Conservation (phyloP, 2,329 filamentous ascomycete genomes). For the Arthrobotrys sphaeroides region DNA sequence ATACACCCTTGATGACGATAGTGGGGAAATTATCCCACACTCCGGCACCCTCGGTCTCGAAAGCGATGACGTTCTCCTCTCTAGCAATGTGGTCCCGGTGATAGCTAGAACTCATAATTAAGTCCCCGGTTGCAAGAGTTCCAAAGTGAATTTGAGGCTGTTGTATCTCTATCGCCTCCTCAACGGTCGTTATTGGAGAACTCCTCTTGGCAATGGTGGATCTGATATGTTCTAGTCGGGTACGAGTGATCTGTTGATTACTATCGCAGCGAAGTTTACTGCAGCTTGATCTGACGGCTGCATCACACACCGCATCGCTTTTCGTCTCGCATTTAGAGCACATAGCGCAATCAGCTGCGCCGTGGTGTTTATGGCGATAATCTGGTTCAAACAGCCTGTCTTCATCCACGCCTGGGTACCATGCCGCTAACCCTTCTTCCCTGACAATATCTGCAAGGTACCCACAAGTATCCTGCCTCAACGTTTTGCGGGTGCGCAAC, state of each 20-base stretch:
- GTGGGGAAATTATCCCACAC: conserved; percentile 59
- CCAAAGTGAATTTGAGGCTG: conserved; percentile 61
- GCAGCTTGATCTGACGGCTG: no score
- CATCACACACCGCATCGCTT: no score
- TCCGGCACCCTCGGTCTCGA: conserved; percentile 60
- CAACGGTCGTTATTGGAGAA: no score
- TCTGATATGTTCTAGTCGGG: no score
- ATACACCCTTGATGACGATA: conserved; percentile 62
- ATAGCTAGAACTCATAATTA: conserved; percentile 43
- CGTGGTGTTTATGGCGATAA: conserved; percentile 58
- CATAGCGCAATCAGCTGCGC: neutral
- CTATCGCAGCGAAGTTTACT: no score
- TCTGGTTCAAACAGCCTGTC: conserved; percentile 55
- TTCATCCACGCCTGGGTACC: neutral
- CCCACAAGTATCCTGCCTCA: neutral
- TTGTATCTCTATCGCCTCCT: neutral
- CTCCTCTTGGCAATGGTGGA: no score
- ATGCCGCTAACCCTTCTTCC: conserved; percentile 11
- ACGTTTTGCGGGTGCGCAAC: conserved; percentile 8
- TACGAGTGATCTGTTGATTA: no score
- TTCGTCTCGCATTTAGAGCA: conserved; percentile 7
- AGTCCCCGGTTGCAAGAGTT: conserved; percentile 60
- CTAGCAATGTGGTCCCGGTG: conserved; percentile 37
- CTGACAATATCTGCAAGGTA: neutral
- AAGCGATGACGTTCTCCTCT: conserved; percentile 45